Conservation (phyloP, 1,139 yeast genomes). For the Hanseniaspora uvarum region DNA sequence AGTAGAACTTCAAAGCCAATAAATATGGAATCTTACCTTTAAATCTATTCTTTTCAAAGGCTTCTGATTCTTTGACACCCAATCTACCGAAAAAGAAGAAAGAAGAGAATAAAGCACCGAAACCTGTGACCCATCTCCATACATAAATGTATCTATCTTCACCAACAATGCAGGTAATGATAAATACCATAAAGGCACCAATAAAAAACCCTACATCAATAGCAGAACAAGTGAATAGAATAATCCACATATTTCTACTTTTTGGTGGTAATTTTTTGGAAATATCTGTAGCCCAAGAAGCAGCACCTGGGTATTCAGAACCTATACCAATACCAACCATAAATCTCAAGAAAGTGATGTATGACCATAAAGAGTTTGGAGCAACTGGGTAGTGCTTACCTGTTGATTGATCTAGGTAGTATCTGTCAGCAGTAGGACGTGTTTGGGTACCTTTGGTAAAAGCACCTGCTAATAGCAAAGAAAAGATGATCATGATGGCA, state of each 20-base stretch:
- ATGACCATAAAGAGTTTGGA: slow-evolving; percentile 1
- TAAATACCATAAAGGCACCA: slow-evolving; percentile 9
- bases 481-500: slow-evolving; percentile 59
- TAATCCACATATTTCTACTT: slow-evolving; percentile 15
- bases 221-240: slow-evolving; percentile 51
- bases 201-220: slow-evolving; percentile 5
- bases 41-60: slow-evolving; percentile 61
- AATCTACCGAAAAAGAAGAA: slow-evolving; percentile 66
- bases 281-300: slow-evolving; percentile 14
- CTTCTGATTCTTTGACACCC: slow-evolving; percentile 60
- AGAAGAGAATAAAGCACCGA: slow-evolving; percentile 86
- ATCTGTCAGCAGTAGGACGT: slow-evolving; percentile 69
- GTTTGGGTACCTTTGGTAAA: slow-evolving; percentile 63
- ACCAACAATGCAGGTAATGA: slow-evolving; percentile 26
- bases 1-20: slow-evolving; percentile 65
- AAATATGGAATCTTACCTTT: slow-evolving; percentile 59
- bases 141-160: slow-evolving; percentile 62
- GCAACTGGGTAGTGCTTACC: slow-evolving; percentile 38
- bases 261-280: slow-evolving; percentile 10
- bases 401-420: slow-evolving; percentile 54
- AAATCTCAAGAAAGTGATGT: slow-evolving; percentile 13
- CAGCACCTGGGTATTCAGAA: slow-evolving; percentile 17
- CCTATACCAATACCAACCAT: slow-evolving; percentile 14
- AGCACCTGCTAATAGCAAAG: slow-evolving; percentile 69
- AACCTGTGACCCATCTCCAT: slow-evolving; percentile 82